phyloP scores from a whole-genome alignment of 75 land plant species.

The Sequoia sempervirens region DNA sequence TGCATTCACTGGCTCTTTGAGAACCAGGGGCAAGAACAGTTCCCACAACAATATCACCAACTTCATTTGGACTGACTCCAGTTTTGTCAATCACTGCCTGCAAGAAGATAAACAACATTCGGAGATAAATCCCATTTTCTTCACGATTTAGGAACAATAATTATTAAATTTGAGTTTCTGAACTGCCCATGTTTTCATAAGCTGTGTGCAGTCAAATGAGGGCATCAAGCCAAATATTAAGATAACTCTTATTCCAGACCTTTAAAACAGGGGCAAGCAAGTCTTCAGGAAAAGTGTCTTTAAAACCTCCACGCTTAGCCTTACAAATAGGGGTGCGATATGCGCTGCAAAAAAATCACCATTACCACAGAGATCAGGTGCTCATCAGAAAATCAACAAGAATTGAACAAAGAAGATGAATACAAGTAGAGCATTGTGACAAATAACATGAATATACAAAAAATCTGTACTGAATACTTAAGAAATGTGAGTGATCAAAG shows the following conservation, averaged over 20 bases:
- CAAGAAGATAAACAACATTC: not conserved
- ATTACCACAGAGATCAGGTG: not conserved
- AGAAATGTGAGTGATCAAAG: not conserved
- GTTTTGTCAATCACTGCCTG: conserved; percentile 80
- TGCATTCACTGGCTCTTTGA: conserved; percentile 89
- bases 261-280: conserved; percentile 81
- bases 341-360: conserved; percentile 37
- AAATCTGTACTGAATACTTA: not conserved
- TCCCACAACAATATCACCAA: conserved; percentile 97
- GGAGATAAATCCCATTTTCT: not conserved
- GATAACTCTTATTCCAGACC: conserved; percentile 30
- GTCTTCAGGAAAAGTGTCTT: conserved; percentile 91
- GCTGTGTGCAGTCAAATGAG: not conserved
- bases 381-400: conserved; percentile 2
- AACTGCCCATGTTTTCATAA: not conserved
- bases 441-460: not conserved
- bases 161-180: not conserved
- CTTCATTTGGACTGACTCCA: conserved; percentile 79
- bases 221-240: not conserved
- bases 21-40: conserved; percentile 92
- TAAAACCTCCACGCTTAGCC: conserved; percentile 91
- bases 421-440: not conserved
- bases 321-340: conserved; percentile 84
- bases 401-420: conserved; percentile 2
- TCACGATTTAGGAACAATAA: conserved; percentile 3